These are phyloP conservation scores for Massariosphaeria phaeospora DNA, from an alignment of 495 filamentous ascomycete genomes.

Conservation along the genomic window DNA sequence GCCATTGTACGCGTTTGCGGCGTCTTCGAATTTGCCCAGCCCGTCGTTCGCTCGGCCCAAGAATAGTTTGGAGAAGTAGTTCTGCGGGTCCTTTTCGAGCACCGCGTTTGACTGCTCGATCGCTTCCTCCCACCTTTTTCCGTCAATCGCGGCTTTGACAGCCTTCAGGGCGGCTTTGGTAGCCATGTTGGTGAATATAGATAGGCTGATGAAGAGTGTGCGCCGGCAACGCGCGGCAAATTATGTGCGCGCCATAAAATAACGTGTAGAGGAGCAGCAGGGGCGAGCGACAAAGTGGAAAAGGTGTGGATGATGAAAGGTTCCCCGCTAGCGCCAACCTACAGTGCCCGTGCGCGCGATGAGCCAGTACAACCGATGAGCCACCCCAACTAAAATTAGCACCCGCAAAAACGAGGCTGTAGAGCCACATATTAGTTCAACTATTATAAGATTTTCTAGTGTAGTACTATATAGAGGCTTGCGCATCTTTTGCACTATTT, in stretches of 20 bases:
- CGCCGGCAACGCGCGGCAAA: background rate
- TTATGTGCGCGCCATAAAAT: background rate
- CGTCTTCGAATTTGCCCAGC: constrained; percentile 60
- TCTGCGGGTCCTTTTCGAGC: constrained; percentile 66
- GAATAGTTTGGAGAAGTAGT: constrained; percentile 79
- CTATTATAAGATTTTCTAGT: no score
- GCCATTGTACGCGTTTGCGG: constrained; percentile 68
- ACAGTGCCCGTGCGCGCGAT: no score
- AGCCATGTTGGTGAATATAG: constrained; percentile 44
- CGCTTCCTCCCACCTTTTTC: constrained; percentile 71
- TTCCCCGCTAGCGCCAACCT: constrained; percentile 12
- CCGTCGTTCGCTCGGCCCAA: constrained; percentile 76
- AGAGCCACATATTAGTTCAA: no score
- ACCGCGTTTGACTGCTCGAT: constrained; percentile 60
- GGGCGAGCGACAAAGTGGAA: background rate
- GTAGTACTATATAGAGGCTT: no score
- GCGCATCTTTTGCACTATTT: no score
- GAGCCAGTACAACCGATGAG: no score
- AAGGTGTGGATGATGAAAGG: background rate
- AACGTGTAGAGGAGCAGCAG: background rate
- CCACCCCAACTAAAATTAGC: no score
- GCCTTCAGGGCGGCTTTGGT: constrained; percentile 79
- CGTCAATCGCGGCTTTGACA: constrained; percentile 71
- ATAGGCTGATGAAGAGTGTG: background rate
- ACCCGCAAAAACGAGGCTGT: no score